Base-by-base conservation (phyloP, 2,329 filamentous ascomycete genomes). In the Ophiostoma sp. region DNA sequence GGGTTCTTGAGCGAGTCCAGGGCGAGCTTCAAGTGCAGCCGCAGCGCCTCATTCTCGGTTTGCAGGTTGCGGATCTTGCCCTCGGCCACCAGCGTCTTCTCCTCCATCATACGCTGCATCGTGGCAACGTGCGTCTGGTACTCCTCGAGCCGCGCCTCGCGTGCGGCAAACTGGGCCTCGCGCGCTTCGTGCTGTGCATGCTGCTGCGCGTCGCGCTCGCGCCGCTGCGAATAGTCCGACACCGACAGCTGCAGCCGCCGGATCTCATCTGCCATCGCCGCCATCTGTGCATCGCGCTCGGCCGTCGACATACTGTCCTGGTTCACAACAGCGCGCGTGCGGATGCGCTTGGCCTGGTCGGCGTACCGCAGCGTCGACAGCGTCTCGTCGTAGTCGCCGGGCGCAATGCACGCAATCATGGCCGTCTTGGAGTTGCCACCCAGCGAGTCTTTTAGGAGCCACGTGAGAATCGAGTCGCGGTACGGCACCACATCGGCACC, bases 401-500 rank as follows among this genome's bases (percentile, higher is more conserved):
- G 95, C 5, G 93, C 89, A 73, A 99, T 97, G 77, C 95, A 98
- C 8, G 95, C 95, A 74, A 99, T 97, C 95, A 99, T 99, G 71
- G 95, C 95, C 9, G 95, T 99, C 79, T 98, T 99, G 75, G 89
- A 94, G 83, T 99, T 99, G 68, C 95, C 95, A 12, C 95, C 95
- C 0, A 99, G 83, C 1, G 91, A 96, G 78, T 99, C 95, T 77
- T 98, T 98, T 72, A 99, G 84, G 4, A 99, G 84, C 94, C 94
- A 89, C 0, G 87, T 89, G 66, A 89, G 79, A 73, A 89, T 89
- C 1, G 92, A 97, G 79, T 99, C 95, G 72, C 95, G 89, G 78
- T 97, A 99, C 5, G 95, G 95, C 2, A 99, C 90, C 6, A 93
- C 86, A 41, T 93, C 86, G 72, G 85, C 86, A 18, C 60, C 60